phyloP scores from a whole-genome alignment of 148 eudicot species.

The Cornus controversa region DNA sequence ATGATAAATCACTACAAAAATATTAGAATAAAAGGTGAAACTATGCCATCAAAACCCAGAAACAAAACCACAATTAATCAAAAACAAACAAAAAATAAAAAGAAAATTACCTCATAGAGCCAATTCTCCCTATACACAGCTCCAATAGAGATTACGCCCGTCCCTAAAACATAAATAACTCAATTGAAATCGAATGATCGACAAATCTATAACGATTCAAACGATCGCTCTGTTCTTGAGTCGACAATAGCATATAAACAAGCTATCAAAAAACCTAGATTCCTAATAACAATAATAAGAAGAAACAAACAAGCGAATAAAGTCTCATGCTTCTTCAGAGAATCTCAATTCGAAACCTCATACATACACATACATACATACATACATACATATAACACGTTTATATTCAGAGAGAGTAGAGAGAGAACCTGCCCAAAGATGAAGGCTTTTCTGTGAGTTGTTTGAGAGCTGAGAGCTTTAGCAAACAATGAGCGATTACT shows the following conservation, averaged over 20 bases:
- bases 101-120: neutral
- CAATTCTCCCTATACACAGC: neutral
- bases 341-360: neutral
- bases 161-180: neutral
- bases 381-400: neutral
- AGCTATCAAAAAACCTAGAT: neutral
- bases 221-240: neutral
- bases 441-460: neutral
- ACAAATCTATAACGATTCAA: neutral
- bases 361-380: neutral
- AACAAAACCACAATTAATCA: neutral
- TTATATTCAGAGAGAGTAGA: neutral
- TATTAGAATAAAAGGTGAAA: neutral
- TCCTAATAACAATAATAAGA: neutral
- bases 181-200: neutral
- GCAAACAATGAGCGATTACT: neutral
- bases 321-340: neutral
- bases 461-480: neutral
- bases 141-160: neutral
- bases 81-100: neutral
- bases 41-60: neutral
- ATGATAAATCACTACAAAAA: neutral
- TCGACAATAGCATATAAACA: neutral
- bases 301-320: neutral
- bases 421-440: slow-evolving; percentile 8